Conservation (phyloP, 129 eudicot species). For the Pseudognaphalium luteoalbum region DNA sequence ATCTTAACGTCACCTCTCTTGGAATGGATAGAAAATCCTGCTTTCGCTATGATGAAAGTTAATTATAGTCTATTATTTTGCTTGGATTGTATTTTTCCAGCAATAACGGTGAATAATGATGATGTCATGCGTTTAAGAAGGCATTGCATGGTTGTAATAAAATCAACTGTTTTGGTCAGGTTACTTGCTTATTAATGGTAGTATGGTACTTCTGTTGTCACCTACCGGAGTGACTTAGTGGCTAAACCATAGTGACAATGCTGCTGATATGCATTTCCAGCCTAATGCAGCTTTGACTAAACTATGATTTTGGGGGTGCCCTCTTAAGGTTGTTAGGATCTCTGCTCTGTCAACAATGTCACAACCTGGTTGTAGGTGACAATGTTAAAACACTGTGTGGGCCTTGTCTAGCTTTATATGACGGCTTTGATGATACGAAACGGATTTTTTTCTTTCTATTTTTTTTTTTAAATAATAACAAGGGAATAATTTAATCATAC, state of each 20-base stretch:
- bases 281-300: constrained; percentile 1
- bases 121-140: not conserved
- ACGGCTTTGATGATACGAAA: not conserved
- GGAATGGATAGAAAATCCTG: not conserved
- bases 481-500: not conserved
- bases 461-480: too few relatives aligned
- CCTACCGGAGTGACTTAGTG: not conserved
- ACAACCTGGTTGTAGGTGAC: not conserved
- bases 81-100: not conserved
- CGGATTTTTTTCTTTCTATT: not conserved
- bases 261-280: not conserved
- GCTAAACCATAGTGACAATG: not conserved
- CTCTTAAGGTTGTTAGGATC: not conserved
- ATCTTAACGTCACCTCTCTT: not conserved
- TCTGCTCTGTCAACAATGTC: not conserved
- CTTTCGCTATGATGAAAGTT: not conserved
- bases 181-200: not conserved
- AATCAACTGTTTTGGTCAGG: not conserved
- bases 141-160: not conserved
- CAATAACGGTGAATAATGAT: not conserved
- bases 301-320: not conserved
- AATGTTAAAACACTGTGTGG: not conserved
- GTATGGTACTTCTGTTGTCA: not conserved
- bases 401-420: not conserved
- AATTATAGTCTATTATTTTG: not conserved